These are phyloP conservation scores for Pterula multifida DNA, from an alignment of 1,284 basidiomycete genomes.

Conservation along the genomic window DNA sequence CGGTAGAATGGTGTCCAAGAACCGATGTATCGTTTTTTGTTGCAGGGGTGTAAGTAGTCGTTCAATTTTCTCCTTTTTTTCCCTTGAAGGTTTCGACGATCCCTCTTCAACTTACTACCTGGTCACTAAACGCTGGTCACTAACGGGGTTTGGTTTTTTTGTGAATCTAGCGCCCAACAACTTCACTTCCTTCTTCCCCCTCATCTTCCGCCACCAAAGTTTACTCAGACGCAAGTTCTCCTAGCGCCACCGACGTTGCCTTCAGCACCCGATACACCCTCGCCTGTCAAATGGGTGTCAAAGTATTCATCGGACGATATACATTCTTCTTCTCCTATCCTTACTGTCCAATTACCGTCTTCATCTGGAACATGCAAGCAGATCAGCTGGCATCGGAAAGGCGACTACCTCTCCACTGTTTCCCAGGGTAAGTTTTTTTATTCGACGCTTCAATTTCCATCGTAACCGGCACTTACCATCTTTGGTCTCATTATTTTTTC, in stretches of 20 bases:
- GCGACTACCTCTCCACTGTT: conserved; percentile 94
- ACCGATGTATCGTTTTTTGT: conserved; percentile 75
- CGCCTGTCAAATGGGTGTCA: conserved; percentile 52
- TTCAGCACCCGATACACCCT: conserved; percentile 43
- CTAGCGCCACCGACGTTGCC: conserved; percentile 56
- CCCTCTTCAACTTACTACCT: conserved; percentile 8
- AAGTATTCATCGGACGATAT: not conserved
- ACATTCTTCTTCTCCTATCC: conserved; percentile 23
- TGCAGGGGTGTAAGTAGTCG: conserved; percentile 73
- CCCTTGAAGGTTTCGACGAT: conserved; percentile 3
- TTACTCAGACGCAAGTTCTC: conserved; percentile 51
- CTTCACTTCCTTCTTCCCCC: conserved; percentile 80
- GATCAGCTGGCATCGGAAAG: conserved; percentile 87
- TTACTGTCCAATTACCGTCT: conserved; percentile 48
- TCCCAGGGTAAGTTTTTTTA: conserved; percentile 31
- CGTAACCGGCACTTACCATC: no score
- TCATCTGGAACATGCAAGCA: conserved; percentile 75
- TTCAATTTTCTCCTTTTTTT: conserved; percentile 5
- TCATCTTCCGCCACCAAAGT: conserved; percentile 46
- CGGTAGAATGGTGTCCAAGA: conserved; percentile 91
- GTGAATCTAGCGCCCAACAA: conserved; percentile 65
- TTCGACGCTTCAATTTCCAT: no score
- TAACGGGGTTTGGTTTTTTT: conserved; percentile 10
- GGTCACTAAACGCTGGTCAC: not conserved
- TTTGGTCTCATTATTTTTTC: no score